These are phyloP conservation scores for Candida ficus DNA, from an alignment of 805 yeast genomes.

Conservation along the genomic window DNA sequence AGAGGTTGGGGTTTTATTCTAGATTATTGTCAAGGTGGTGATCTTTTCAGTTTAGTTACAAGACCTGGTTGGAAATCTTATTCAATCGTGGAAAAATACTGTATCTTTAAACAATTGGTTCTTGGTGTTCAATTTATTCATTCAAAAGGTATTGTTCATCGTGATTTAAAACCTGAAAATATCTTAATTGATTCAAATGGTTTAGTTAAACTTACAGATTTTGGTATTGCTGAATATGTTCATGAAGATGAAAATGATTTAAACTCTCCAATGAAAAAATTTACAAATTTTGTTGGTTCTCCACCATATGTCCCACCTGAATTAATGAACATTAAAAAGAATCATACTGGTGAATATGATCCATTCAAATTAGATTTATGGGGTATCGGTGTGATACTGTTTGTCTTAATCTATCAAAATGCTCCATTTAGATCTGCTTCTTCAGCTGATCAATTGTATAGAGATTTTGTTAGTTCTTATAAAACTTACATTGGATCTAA, in stretches of 20 bases:
- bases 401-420: conserved; percentile 50
- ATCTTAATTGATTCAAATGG: conserved; percentile 56
- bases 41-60: conserved; percentile 50
- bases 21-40: conserved; percentile 60
- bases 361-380: conserved; percentile 69
- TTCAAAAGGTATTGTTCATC: conserved; percentile 61
- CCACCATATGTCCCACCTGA: conserved; percentile 83
- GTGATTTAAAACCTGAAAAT: conserved; percentile 75
- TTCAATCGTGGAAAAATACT: conserved; percentile 47
- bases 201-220: conserved; percentile 64
- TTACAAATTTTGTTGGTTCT: conserved; percentile 59
- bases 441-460: conserved; percentile 41
- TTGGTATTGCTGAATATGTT: conserved; percentile 68
- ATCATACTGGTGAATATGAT: conserved; percentile 40
- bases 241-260: conserved; percentile 49
- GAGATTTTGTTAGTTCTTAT: conserved; percentile 52
- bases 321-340: conserved; percentile 41
- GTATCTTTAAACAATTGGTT: conserved; percentile 64
- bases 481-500: conserved; percentile 33
- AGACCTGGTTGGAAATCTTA: conserved; percentile 56
- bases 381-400: conserved; percentile 67
- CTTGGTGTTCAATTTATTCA: conserved; percentile 61
- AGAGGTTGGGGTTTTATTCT: conserved; percentile 76
- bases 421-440: conserved; percentile 57
- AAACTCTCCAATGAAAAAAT: conserved; percentile 30